Evolutionary conservation across 2,329 filamentous ascomycete species (phyloP).

Genomic region (Geosmithia putterillii): DNA sequence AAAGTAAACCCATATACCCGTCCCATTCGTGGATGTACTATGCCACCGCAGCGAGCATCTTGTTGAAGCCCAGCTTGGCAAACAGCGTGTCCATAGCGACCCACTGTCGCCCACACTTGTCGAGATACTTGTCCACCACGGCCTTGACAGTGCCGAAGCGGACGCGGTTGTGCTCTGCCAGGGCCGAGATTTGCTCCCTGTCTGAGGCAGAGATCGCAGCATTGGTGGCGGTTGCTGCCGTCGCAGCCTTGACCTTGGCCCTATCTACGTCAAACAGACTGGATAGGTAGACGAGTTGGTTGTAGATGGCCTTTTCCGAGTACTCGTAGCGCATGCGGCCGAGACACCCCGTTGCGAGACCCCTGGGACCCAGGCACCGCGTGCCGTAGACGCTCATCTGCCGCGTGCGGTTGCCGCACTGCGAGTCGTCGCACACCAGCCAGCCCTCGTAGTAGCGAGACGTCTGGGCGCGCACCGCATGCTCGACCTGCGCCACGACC

Average conservation of each 20-base stretch:
- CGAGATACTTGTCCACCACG: constrained; percentile 72
- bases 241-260: constrained; percentile 41
- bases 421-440: constrained; percentile 80
- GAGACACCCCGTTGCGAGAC: constrained; percentile 70
- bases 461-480: constrained; percentile 66
- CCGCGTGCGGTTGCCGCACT: constrained; percentile 75
- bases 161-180: constrained; percentile 72
- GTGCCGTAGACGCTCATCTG: constrained; percentile 90
- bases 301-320: constrained; percentile 82
- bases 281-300: constrained; percentile 82
- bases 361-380: constrained; percentile 77
- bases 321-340: constrained; percentile 85
- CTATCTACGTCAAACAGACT: constrained; percentile 84
- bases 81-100: constrained; percentile 89
- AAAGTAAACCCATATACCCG: neutral
- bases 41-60: constrained; percentile 5
- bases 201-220: constrained; percentile 22
- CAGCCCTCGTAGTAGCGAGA: constrained; percentile 85
- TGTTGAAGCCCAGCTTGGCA: constrained; percentile 48
- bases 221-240: constrained; percentile 18
- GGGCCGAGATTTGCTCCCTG: constrained; percentile 52
- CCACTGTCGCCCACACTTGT: constrained; percentile 85
- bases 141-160: constrained; percentile 66
- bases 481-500: constrained; percentile 77
- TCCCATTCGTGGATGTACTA: neutral